Evolutionary conservation across 2,329 filamentous ascomycete genomes (phyloP), one percentile per base, ranked within the genome.

Genomic region (Venturia nashicola): DNA sequence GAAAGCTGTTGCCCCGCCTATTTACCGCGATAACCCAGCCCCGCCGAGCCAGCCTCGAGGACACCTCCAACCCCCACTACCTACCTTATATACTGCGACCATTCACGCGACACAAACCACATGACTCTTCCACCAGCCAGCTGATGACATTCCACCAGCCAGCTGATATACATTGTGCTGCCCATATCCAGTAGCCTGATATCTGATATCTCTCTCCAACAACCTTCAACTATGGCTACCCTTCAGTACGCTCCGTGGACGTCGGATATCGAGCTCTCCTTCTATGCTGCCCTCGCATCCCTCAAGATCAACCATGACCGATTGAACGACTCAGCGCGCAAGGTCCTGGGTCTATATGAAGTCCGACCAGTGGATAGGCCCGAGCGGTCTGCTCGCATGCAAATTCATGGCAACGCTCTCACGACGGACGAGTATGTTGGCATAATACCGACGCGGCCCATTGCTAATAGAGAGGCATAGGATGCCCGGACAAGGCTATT

Each of bases 261-360:
- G 48, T 96, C 93, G 60, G 91, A 97, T 77, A 91, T 97, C 72
- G 94, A 99, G 74, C 82, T 97, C 54, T 90, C 91, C 55, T 99
- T 99, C 76, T 99, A 97, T 74, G 88, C 90, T 57, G 87, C 91
- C 5, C 84, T 99, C n/a, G 94, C 95, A 65, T 86, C 88, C 6
- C 89, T 88, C 68, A 99, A 99, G 78, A 91, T 99, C 73, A 91
- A 97, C 74, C 88, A 96, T 82, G 94, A 97, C 78, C 96, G 92
- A 77, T 89, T 99, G 61, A 90, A 97, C 78, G 93, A 96, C 75
- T 96, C 92, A 11, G 89, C 91, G 32, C 89, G 93, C 55, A 87
- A 88, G 66, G 83, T 97, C 2, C 81, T 96, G 39, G 94, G 94
- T 4, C 78, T 96, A 54, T 99, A 99, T 74, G 91, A 97, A 76